Conservation (phyloP, 768 basidiomycete genomes). For the Tulasnella sp. region DNA sequence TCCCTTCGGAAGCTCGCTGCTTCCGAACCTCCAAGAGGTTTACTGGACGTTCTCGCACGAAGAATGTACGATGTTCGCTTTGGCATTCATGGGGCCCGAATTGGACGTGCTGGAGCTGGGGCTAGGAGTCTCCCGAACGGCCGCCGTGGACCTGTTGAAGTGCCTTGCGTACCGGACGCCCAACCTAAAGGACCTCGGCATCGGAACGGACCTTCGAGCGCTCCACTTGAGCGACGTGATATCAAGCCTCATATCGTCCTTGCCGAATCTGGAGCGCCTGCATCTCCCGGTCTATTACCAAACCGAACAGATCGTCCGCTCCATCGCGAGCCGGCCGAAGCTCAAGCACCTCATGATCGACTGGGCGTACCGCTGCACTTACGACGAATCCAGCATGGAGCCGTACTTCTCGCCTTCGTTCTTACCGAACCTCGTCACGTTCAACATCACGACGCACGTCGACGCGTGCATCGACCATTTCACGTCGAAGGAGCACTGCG, state of each 20-base stretch:
- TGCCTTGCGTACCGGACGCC: conserved; percentile 1
- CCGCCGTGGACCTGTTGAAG: neutral
- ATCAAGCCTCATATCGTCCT: neutral
- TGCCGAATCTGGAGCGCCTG: neutral
- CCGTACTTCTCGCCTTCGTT: too few relatives aligned
- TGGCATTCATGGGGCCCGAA: too few relatives aligned
- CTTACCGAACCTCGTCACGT: too few relatives aligned
- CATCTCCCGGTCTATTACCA: neutral
- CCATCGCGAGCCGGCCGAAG: neutral
- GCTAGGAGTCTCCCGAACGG: neutral
- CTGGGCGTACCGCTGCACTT: neutral
- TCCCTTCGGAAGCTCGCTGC: too few relatives aligned
- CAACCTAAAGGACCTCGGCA: neutral
- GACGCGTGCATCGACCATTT: too few relatives aligned
- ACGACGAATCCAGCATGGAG: neutral
- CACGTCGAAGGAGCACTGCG: too few relatives aligned
- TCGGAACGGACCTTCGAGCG: neutral
- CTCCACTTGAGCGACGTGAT: neutral
- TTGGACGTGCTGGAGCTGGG: too few relatives aligned
- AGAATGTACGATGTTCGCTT: too few relatives aligned
- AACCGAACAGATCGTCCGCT: neutral
- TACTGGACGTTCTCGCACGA: too few relatives aligned
- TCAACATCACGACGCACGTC: too few relatives aligned
- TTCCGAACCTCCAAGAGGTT: too few relatives aligned
- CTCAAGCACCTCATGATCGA: neutral